Evolutionary conservation across 2,329 filamentous ascomycete genomes (phyloP).

Genomic region (Nemania serpens): DNA sequence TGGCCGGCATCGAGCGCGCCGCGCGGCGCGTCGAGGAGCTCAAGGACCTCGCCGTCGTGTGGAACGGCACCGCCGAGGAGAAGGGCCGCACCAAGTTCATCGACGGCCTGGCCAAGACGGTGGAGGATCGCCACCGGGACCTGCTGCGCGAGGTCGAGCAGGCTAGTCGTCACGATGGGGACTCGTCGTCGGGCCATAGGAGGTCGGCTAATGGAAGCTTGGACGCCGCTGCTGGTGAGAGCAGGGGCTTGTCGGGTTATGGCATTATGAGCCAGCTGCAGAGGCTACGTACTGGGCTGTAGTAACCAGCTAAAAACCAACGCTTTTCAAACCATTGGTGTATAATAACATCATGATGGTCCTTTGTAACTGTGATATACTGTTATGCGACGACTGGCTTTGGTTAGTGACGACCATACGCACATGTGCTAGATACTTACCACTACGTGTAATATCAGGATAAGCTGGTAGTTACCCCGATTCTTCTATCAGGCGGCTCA

Average conservation of each 20-base stretch:
- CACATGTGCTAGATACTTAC: background rate
- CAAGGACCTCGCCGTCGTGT: constrained; percentile 76
- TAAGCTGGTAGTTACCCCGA: too few species aligned
- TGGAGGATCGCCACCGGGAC: constrained; percentile 73
- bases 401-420: background rate
- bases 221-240: constrained; percentile 42
- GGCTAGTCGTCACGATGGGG: constrained; percentile 44
- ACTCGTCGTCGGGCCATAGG: constrained; percentile 36
- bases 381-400: background rate
- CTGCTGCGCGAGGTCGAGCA: constrained; percentile 58
- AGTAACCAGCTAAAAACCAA: background rate
- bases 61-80: constrained; percentile 96
- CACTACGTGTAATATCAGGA: too few species aligned
- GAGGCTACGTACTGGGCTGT: constrained; percentile 61
- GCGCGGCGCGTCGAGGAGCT: constrained; percentile 75
- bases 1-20: constrained; percentile 74
- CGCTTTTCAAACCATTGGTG: background rate
- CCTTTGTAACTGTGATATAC: background rate
- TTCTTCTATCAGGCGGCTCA: too few species aligned
- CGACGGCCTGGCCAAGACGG: constrained; percentile 77
- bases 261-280: constrained; percentile 67
- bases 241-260: constrained; percentile 56
- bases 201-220: constrained; percentile 42
- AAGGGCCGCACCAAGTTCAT: constrained; percentile 82
- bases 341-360: background rate